Base-by-base conservation (phyloP, 768 basidiomycete genomes). In the Trametes villosa region DNA sequence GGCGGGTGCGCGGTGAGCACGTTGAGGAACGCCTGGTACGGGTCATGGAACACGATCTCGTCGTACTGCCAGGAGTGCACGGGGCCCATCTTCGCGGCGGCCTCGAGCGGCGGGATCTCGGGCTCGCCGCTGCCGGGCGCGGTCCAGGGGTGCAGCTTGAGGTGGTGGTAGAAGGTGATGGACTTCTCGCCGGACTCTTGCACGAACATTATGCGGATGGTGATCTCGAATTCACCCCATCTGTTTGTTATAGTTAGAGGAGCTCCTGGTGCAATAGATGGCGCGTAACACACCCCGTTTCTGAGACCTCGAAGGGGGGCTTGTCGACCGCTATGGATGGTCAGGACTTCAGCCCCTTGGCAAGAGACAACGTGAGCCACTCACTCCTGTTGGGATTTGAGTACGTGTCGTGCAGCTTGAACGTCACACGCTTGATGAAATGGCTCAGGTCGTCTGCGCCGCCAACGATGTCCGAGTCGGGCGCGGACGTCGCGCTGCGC, bases 21-120 rank as follows among this genome's bases (percentile, higher is more conserved):
- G 66, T 86, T 85, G 62, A 97, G 83, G 76, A 98, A 95, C 36
- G 86, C 81, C 59, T 91, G 87, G 64, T 89, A 93, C 1, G 97
- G 97, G 67, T 98, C 96, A 70, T 87, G 84, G 76, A 99, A 98
- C 52, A 98, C 93, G 64, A 98, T 84, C 76, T 99, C 97, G 75
- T 98, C 96, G 76, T 98, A 98, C 69, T 98, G 96, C 96, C 96
- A 99, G 0, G 94, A 91, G 72, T 97, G 91, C 29, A 99, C 93
- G 0, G 92, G 90, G 0, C 88, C 89, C 27, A 81, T 69, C 68
- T 86, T 86, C 69, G 84, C 79, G 2, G 89, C 87, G 24, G 80
- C 79, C 17, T 89, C 88, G 9, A 87, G 79, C 4, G 88, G 80
- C 0, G 88, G 87, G 3, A 88, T 84, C 54, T 87, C 86, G 0